These are phyloP conservation scores for Thoreauomyces humboldtii DNA, from an alignment of 192 early-diverging fungal genomes.

Conservation along the genomic window DNA sequence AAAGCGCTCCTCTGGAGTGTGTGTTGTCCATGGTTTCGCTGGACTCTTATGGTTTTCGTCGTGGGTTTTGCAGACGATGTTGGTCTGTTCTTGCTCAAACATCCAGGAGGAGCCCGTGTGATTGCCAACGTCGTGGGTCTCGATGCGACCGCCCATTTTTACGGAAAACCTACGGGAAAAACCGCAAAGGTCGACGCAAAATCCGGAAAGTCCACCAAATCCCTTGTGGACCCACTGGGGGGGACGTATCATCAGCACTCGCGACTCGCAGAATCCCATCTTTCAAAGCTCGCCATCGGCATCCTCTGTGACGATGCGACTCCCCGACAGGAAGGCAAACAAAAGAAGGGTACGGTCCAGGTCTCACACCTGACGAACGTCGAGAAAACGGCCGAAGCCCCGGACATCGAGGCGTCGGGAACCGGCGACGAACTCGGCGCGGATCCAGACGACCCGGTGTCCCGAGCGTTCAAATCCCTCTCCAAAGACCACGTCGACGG, in stretches of 20 bases:
- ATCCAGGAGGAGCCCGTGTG: slow-evolving; percentile 28
- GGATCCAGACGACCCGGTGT: too few species aligned
- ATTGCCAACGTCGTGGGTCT: slow-evolving; percentile 23
- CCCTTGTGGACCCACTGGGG: not conserved
- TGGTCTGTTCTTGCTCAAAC: slow-evolving; percentile 20
- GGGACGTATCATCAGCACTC: slow-evolving; percentile 29
- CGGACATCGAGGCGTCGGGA: not conserved
- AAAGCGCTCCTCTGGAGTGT: too few species aligned
- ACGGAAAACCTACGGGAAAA: not conserved
- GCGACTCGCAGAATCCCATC: slow-evolving; percentile 30
- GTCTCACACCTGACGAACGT: not conserved
- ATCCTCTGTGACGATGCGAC: not conserved
- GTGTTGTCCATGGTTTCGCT: too few species aligned
- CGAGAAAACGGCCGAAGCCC: not conserved
- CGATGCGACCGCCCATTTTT: slow-evolving; percentile 26
- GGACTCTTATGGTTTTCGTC: too few species aligned
- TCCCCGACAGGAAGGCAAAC: not conserved
- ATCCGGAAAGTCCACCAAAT: not conserved
- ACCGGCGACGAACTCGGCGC: too few species aligned
- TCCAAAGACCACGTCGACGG: not conserved
- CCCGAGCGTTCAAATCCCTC: not conserved
- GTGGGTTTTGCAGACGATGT: slow-evolving; percentile 31
- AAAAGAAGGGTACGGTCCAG: not conserved
- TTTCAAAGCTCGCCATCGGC: slow-evolving; percentile 33
- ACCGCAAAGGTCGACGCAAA: not conserved